Evolutionary conservation across 495 filamentous ascomycete genomes (phyloP).

Genomic region (Trichoderma orchidacearum): DNA sequence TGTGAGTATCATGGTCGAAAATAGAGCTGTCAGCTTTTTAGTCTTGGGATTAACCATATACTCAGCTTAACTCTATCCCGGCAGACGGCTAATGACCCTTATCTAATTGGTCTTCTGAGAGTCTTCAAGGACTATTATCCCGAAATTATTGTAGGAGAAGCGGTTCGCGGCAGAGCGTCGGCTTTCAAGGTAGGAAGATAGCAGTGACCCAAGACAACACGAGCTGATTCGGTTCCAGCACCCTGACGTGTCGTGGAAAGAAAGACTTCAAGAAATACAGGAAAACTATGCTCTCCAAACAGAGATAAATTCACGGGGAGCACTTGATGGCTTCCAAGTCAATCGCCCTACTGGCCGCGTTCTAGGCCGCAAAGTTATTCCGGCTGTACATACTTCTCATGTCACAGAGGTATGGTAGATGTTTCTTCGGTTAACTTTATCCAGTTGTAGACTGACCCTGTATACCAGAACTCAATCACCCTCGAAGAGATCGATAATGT

Average conservation of each 20-base stretch:
- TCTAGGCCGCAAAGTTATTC: slow-evolving; percentile 33
- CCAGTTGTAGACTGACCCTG: background rate
- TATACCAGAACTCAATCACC: slow-evolving; percentile 44
- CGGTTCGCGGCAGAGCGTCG: slow-evolving; percentile 36
- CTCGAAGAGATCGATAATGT: slow-evolving; percentile 69
- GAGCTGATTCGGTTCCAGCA: slow-evolving; percentile 30
- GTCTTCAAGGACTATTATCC: slow-evolving; percentile 86
- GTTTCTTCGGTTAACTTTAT: too few species aligned
- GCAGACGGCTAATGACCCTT: slow-evolving; percentile 56
- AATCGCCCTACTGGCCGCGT: slow-evolving; percentile 32
- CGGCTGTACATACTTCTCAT: slow-evolving; percentile 59
- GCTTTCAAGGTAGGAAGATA: slow-evolving; percentile 36
- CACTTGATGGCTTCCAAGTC: slow-evolving; percentile 37
- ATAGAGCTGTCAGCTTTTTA: background rate
- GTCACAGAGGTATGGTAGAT: slow-evolving; percentile 42
- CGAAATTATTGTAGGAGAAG: slow-evolving; percentile 67
- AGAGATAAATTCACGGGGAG: slow-evolving; percentile 15
- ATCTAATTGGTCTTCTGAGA: slow-evolving; percentile 61
- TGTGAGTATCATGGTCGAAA: slow-evolving; percentile 38
- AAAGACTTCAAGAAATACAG: slow-evolving; percentile 52
- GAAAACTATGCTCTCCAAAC: slow-evolving; percentile 37
- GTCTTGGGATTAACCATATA: slow-evolving; percentile 8
- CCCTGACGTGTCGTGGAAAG: slow-evolving; percentile 66
- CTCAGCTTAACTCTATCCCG: slow-evolving; percentile 44
- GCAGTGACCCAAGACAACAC: background rate